Conservation (phyloP, 108 stramenopile genomes). For the Skeletonema potamos region DNA sequence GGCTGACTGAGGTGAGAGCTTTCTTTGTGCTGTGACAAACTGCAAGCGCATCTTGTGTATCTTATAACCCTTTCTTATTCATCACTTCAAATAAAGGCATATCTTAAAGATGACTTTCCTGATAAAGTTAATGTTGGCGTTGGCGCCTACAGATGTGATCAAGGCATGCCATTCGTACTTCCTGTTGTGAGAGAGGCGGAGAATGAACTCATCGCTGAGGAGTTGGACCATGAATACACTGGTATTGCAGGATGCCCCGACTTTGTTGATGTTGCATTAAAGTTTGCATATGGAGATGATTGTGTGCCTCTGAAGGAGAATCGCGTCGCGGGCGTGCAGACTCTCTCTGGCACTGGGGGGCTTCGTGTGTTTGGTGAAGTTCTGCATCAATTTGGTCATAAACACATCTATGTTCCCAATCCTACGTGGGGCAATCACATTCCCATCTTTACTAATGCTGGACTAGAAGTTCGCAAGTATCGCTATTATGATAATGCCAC, state of each 20-base stretch:
- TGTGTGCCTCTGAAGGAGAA: conserved; percentile 79
- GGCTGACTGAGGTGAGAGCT: conserved; percentile 81
- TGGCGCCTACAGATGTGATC: conserved; percentile 94
- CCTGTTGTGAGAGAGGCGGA: conserved; percentile 96
- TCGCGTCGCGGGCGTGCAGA: conserved; percentile 90
- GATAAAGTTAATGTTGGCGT: conserved; percentile 92
- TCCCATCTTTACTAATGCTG: conserved; percentile 91
- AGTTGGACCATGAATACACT: conserved; percentile 81
- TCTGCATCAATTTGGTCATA: conserved; percentile 77
- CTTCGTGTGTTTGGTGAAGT: conserved; percentile 94
- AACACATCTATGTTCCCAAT: conserved; percentile 93
- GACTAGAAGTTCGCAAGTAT: conserved; percentile 90
- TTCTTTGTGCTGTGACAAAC: neutral
- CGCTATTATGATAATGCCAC: conserved; percentile 87
- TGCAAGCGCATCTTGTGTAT: neutral
- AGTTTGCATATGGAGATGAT: conserved; percentile 96
- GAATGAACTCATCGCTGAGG: conserved; percentile 63
- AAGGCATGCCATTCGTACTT: conserved; percentile 94
- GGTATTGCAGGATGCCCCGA: conserved; percentile 89
- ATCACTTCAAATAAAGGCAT: conserved; percentile 16
- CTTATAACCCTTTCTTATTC: neutral
- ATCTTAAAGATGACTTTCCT: conserved; percentile 70
- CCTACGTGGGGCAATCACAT: conserved; percentile 99
- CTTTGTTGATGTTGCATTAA: conserved; percentile 87
- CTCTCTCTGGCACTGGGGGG: conserved; percentile 98